Evolutionary conservation across 73 alveolate genomes (phyloP), one percentile per base, ranked within the genome.

Genomic region (Halteria grandinella): DNA sequence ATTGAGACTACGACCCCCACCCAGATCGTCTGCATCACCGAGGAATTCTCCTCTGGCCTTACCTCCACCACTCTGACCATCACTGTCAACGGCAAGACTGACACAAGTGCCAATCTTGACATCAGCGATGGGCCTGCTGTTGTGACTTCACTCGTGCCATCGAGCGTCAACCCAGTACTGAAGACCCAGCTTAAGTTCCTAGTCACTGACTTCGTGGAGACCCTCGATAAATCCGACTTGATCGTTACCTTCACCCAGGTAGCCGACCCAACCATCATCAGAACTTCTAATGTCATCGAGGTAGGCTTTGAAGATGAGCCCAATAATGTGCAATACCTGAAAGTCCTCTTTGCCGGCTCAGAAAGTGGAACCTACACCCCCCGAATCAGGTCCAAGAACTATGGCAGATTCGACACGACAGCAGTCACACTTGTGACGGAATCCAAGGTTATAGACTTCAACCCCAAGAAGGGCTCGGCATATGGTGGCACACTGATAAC

Each of bases 401-500:
- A 43, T 11, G 79, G 79, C 12, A 4, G 2, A 20, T 1, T 64
- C 8, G 64, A 64, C 50, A 25, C 50, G 8, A 20, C 62, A 15
- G 32, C 60, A 2, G 32, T 52, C 47, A 1, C 28, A 3, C 39
- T 72, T 18, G 39, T 6, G 7, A 50, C 50, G 8, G 29, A 31
- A 29, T 51, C 75, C 1, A 21, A 52, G 15, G 70, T 72, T n/a
- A 23, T 54, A 14, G 62, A 20, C n/a, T 21, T 52, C 51, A 14
- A 52, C 12, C 73, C 75, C 29, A 72, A 17, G 32, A 1, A 17
- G 10, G 62, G 57, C 0, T 72, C 85, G 12, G 23, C 33, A 1
- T 36, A 53, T 53, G 85, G 85, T 7, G 85, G 85, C n/a, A 53
- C 64, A 18, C 23, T 72, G 14, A 14, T 72, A 11, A 72, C 85